Percentiles rank a stretch among this genome's conserved stretches.
phyloP scores from a whole-genome alignment of 257 asterid genomes.

The Fraxinus quadrangulata region DNA sequence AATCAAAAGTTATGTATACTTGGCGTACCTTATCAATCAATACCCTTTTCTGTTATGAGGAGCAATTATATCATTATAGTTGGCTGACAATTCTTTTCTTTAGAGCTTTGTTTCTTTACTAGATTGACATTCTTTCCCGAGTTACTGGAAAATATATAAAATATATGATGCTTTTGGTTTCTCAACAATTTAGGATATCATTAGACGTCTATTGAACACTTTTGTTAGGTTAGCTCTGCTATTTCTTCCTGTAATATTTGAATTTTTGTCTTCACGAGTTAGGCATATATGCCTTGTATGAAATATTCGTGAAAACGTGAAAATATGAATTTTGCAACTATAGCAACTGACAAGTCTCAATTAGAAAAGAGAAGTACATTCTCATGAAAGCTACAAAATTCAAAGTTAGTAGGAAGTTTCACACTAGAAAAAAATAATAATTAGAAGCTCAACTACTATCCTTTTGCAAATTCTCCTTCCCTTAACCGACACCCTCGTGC shows the following conservation, averaged over 20 bases:
- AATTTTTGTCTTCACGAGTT: neutral
- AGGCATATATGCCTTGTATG: neutral
- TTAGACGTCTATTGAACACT: neutral
- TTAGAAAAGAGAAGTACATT: neutral
- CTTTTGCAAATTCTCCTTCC: too few species aligned
- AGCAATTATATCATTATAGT: neutral
- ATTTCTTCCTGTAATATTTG: neutral
- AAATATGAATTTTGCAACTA: neutral
- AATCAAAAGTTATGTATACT: neutral
- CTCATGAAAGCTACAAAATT: neutral
- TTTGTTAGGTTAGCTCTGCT: neutral
- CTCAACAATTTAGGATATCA: neutral
- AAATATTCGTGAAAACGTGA: neutral
- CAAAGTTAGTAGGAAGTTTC: neutral
- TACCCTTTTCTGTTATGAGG: neutral
- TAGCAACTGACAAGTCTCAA: neutral
- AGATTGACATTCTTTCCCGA: neutral
- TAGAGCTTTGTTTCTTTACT: neutral
- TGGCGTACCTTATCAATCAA: neutral
- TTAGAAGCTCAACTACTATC: too few species aligned
- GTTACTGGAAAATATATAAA: neutral
- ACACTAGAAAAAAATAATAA: neutral
- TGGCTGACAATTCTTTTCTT: neutral
- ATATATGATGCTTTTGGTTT: neutral
- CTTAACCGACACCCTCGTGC: too few species aligned